Base-by-base conservation (phyloP, 805 yeast species). In the Wickerhamomyces chambardii region DNA sequence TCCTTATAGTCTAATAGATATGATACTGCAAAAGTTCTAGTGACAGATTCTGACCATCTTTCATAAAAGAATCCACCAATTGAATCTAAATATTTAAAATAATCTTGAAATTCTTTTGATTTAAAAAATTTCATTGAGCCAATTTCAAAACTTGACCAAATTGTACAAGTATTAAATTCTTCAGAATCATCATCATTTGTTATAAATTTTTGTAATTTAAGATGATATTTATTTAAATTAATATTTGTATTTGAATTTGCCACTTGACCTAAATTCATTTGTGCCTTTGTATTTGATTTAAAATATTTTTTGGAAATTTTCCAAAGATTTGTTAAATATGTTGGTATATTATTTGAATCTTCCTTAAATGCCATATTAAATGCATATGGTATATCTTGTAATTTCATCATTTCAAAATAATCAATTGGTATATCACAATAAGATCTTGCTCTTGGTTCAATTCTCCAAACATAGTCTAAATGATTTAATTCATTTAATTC, bases 1-100 rank as follows among this genome's bases (percentile, higher is more conserved):
- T 79, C 63, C 40, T 70, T 72, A 53, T 70, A 74, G 32, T 78
- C 73, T 56, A 81, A 54, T 59, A 84, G 80, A 43, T 84, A 62
- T 6, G 87, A 63, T n/a, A 80, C 92, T 22, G 87, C 94, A 49
- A 83, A 74, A 6, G 89, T 78, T 58, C 83, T 92, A 36, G 83
- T 79, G 17, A 92, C 92, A 19, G 94, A 94, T 56, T 84, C 94
- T 44, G 94, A 94, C 94, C 94, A 84, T 55, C 94, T 68, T 59
- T 79, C 84, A 58, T 84, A 84, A 63, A 80, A 84, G 58, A 84
- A 84, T 6, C 90, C 90, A 40, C 92, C 92, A 2, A 78, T 64
- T 34, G 63, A 56, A 54, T 84, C 94, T 43, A 84, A 64, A 47
- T 70, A 61, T 28, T 81, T 78, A 46, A 84, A 83, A 59, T 4